Percentiles rank a stretch among this genome's conserved stretches.
Evolutionary conservation across 73 alveolate genomes (phyloP).

Genomic region (Tetrahymena elliotti): DNA sequence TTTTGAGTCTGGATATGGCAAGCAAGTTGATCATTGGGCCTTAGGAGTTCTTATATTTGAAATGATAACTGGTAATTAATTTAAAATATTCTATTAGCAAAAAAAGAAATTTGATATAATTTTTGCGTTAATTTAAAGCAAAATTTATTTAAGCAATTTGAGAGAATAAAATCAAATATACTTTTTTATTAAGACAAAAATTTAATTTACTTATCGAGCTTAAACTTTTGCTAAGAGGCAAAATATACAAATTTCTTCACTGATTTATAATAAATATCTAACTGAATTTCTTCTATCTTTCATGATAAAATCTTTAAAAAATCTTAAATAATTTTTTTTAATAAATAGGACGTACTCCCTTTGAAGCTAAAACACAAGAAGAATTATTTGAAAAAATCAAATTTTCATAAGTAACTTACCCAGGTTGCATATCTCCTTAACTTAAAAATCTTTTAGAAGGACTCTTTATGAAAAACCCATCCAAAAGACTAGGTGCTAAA

Average conservation of each 20-base stretch:
- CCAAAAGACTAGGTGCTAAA: slow-evolving; percentile 27
- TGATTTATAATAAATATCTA: too few relatives aligned
- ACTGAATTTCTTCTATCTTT: not conserved
- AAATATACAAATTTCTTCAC: not conserved
- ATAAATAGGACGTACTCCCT: slow-evolving; percentile 62
- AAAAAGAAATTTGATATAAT: not conserved
- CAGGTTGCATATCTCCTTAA: slow-evolving; percentile 37
- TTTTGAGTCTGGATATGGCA: slow-evolving; percentile 59
- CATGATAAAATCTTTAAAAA: not conserved
- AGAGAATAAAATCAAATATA: too few relatives aligned
- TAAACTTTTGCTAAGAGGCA: too few relatives aligned
- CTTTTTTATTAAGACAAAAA: too few relatives aligned
- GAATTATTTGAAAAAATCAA: slow-evolving; percentile 80
- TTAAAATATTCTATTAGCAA: not conserved
- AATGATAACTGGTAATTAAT: slow-evolving; percentile 54
- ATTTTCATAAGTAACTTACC: slow-evolving; percentile 29
- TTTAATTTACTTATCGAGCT: too few relatives aligned
- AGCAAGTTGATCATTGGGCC: slow-evolving; percentile 68
- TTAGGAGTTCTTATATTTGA: slow-evolving; percentile 60
- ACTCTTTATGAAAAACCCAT: slow-evolving; percentile 26
- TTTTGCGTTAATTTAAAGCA: not conserved
- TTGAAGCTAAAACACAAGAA: slow-evolving; percentile 79
- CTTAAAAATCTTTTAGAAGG: slow-evolving; percentile 41
- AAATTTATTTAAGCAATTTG: too few relatives aligned
- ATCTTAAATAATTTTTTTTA: not conserved